Conservation (phyloP, 2,329 filamentous ascomycete genomes). For the Sporothrix pseudoabietina region DNA sequence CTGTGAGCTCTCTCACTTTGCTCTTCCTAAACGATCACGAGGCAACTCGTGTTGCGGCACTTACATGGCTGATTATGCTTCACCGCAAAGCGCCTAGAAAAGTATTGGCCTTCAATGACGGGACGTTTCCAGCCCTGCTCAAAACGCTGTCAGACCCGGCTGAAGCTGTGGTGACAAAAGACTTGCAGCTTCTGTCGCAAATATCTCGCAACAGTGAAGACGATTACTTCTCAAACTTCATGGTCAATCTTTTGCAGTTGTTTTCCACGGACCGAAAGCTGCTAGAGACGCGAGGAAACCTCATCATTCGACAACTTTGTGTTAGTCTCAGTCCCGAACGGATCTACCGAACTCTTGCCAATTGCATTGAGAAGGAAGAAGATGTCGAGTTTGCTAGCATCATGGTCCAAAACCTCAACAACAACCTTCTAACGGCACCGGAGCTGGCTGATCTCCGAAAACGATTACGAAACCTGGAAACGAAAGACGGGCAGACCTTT, state of each 20-base stretch:
- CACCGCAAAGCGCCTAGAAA: slow-evolving; percentile 93
- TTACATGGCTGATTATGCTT: slow-evolving; percentile 97
- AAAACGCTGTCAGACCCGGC: slow-evolving; percentile 96
- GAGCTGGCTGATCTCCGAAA: slow-evolving; percentile 90
- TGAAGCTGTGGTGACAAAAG: slow-evolving; percentile 92
- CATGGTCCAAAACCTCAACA: slow-evolving; percentile 99
- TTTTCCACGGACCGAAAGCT: slow-evolving; percentile 93
- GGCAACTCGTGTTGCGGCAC: slow-evolving; percentile 86
- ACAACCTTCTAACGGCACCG: slow-evolving; percentile 96
- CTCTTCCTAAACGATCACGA: slow-evolving; percentile 97
- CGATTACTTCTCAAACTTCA: slow-evolving; percentile 96
- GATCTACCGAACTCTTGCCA: slow-evolving; percentile 92
- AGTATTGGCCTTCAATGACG: slow-evolving; percentile 92
- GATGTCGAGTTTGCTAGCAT: slow-evolving; percentile 98
- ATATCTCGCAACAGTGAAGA: slow-evolving; percentile 97
- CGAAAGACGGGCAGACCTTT: slow-evolving; percentile 89
- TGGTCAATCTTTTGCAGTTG: slow-evolving; percentile 92
- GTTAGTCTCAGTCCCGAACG: slow-evolving; percentile 89
- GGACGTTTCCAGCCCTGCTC: slow-evolving; percentile 90
- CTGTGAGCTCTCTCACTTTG: slow-evolving; percentile 88
- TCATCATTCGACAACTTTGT: slow-evolving; percentile 95
- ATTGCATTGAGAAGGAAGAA: slow-evolving; percentile 96
- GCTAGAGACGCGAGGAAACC: slow-evolving; percentile 87
- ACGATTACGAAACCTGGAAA: slow-evolving; percentile 85
- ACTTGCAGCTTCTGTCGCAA: slow-evolving; percentile 89